Evolutionary conservation across 2,329 filamentous ascomycete species (phyloP).

Genomic region (Botryotinia globosa): DNA sequence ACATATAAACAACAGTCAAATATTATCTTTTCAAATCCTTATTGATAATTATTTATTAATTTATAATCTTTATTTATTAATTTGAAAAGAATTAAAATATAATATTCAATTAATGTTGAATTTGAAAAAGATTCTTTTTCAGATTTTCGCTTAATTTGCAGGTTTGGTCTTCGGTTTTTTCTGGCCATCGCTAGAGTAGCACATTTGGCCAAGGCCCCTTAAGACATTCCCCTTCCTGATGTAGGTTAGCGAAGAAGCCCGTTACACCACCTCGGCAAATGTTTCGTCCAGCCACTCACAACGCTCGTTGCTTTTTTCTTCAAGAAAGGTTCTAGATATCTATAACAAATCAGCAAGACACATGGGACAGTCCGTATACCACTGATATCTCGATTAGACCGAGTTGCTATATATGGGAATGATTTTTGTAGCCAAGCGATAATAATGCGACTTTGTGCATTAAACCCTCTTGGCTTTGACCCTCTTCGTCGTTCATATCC

Average conservation of each 20-base stretch:
- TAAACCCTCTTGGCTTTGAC: slow-evolving; percentile 4
- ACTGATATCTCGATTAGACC: background rate
- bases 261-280: background rate
- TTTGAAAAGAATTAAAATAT: too few species aligned
- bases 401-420: slow-evolving; percentile 6
- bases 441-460: background rate
- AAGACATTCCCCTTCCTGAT: slow-evolving; percentile 3
- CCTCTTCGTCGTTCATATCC: background rate
- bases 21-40: too few species aligned
- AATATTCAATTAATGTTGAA: too few species aligned
- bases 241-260: background rate
- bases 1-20: too few species aligned
- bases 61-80: too few species aligned
- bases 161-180: too few species aligned
- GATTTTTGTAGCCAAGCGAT: background rate
- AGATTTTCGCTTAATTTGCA: too few species aligned
- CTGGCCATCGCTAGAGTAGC: too few species aligned
- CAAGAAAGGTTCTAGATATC: background rate
- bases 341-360: background rate
- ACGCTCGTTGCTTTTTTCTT: background rate
- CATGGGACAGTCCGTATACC: background rate
- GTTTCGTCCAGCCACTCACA: background rate
- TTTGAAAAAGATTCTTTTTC: too few species aligned
- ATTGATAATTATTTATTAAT: too few species aligned
- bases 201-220: slow-evolving; percentile 6